phyloP scores from a whole-genome alignment of 2,329 filamentous ascomycete genomes.

The Botryotinia convoluta region DNA sequence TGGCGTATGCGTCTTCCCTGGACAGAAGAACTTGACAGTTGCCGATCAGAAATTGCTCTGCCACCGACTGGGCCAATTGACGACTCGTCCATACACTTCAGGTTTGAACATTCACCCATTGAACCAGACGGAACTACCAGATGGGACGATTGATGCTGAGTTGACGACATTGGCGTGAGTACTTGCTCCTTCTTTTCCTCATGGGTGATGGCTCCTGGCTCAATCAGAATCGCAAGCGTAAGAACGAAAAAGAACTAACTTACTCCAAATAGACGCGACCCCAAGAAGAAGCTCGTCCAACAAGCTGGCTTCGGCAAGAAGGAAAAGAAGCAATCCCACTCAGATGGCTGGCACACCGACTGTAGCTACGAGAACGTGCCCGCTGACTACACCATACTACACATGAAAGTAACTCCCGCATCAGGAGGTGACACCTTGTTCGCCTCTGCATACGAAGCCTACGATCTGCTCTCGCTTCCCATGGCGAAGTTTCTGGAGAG shows the following conservation, averaged over 20 bases:
- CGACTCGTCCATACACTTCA: slow-evolving; percentile 54
- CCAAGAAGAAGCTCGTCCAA: slow-evolving; percentile 13
- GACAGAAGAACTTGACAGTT: slow-evolving; percentile 48
- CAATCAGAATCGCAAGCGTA: background rate
- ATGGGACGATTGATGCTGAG: slow-evolving; percentile 8
- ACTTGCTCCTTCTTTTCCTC: background rate
- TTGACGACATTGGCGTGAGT: background rate
- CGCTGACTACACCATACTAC: slow-evolving; percentile 52
- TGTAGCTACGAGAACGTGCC: slow-evolving; percentile 48
- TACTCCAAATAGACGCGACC: slow-evolving; percentile 1
- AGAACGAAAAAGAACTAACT: background rate
- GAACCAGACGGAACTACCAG: slow-evolving; percentile 25
- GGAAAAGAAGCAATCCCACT: slow-evolving; percentile 21
- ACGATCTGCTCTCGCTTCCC: slow-evolving; percentile 50
- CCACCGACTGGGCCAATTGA: slow-evolving; percentile 56
- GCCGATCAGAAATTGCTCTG: slow-evolving; percentile 48
- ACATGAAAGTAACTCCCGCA: slow-evolving; percentile 52
- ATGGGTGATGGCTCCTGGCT: background rate
- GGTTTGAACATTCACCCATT: slow-evolving; percentile 54
- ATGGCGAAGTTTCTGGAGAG: slow-evolving; percentile 38
- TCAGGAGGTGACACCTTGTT: slow-evolving; percentile 43
- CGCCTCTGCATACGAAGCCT: slow-evolving; percentile 45
- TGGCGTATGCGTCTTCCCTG: slow-evolving; percentile 50
- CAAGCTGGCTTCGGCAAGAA: slow-evolving; percentile 1
- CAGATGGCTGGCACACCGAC: slow-evolving; percentile 49